These are phyloP conservation scores for Pythium sp. DNA, from an alignment of 352 stramenopile species.

Conservation along the genomic window DNA sequence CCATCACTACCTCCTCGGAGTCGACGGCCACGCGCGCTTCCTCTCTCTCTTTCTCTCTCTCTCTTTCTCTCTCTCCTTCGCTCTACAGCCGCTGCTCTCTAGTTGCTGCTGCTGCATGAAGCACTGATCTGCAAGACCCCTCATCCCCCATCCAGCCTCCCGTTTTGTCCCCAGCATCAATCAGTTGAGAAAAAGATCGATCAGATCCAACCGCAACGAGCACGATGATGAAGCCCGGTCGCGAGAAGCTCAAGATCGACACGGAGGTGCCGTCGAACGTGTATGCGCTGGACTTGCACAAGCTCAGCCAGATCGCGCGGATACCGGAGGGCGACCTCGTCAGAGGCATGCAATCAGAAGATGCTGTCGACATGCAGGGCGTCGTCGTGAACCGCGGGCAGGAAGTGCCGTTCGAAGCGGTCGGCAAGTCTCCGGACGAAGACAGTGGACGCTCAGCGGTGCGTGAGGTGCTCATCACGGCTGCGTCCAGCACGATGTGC, in stretches of 20 bases:
- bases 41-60: neutral
- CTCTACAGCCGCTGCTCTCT: neutral
- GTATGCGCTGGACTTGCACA: slow-evolving; percentile 66
- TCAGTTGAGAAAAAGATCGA: slow-evolving; percentile 6
- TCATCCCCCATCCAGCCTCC: neutral
- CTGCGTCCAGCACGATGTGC: slow-evolving; percentile 75
- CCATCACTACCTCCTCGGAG: neutral
- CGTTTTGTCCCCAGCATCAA: neutral
- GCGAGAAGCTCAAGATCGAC: slow-evolving; percentile 14
- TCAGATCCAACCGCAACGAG: neutral
- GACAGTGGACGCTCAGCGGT: slow-evolving; percentile 23
- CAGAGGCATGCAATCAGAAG: slow-evolving; percentile 64
- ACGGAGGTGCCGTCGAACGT: slow-evolving; percentile 73
- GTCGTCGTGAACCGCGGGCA: slow-evolving; percentile 75
- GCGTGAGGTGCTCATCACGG: slow-evolving; percentile 77
- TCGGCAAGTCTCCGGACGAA: slow-evolving; percentile 48
- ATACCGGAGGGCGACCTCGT: slow-evolving; percentile 73
- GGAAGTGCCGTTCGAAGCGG: slow-evolving; percentile 75
- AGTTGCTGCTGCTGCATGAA: slow-evolving; percentile 9
- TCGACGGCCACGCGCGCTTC: neutral
- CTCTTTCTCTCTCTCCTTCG: neutral
- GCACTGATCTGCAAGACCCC: slow-evolving; percentile 1
- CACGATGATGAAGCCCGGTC: slow-evolving; percentile 11
- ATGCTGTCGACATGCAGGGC: slow-evolving; percentile 80
- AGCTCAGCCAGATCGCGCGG: slow-evolving; percentile 57